Evolutionary conservation across 2,329 filamentous ascomycete genomes (phyloP).

Genomic region (Colletotrichum graminicola): DNA sequence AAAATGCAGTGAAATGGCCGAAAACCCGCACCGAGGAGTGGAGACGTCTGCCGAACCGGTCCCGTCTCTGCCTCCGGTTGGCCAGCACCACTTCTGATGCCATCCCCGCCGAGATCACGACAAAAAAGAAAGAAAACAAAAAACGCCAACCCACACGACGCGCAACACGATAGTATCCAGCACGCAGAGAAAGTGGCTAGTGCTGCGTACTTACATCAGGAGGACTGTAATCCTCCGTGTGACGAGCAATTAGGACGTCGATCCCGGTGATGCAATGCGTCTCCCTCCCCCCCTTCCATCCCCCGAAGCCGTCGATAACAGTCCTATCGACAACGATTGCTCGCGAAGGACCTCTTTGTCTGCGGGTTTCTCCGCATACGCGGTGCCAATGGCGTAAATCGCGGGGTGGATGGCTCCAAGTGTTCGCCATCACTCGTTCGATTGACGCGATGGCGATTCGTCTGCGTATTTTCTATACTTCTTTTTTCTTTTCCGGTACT

Average conservation of each 20-base stretch:
- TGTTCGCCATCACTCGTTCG: slow-evolving; percentile 8
- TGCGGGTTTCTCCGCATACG: background rate
- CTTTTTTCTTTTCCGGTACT: too few species aligned
- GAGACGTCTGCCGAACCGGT: slow-evolving; percentile 10
- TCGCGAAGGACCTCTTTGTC: background rate
- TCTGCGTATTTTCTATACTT: background rate
- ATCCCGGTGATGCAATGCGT: too few species aligned
- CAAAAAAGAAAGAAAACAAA: too few species aligned
- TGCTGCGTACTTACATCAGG: too few species aligned
- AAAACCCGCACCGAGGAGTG: background rate
- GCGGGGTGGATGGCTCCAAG: background rate
- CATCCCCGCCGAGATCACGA: slow-evolving; percentile 11
- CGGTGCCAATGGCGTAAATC: slow-evolving; percentile 7
- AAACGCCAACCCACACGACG: too few species aligned
- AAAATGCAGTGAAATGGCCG: background rate
- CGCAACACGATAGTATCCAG: too few species aligned
- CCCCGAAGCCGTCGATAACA: too few species aligned
- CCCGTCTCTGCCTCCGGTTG: slow-evolving; percentile 36
- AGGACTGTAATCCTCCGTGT: too few species aligned
- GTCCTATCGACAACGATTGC: too few species aligned
- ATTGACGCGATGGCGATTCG: slow-evolving; percentile 12
- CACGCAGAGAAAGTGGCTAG: too few species aligned
- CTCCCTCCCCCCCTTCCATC: too few species aligned
- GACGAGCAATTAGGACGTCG: too few species aligned
- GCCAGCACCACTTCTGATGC: slow-evolving; percentile 15